Percentiles rank a stretch among this genome's conserved stretches.
These are phyloP conservation scores for Fusarium chuoi DNA, from an alignment of 2,329 filamentous ascomycete genomes.

Conservation along the genomic window DNA sequence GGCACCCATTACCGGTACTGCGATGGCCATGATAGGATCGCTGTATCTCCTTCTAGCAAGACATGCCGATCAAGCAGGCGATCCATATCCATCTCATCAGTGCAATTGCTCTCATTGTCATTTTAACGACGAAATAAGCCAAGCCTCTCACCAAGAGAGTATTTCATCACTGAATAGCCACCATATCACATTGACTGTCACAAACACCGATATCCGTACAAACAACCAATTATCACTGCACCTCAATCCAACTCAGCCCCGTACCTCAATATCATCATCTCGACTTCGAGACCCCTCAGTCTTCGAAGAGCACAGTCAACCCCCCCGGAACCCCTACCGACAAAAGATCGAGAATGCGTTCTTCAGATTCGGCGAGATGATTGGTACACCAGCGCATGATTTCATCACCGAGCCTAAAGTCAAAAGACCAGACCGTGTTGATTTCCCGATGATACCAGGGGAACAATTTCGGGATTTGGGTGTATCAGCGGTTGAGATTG, in stretches of 20 bases:
- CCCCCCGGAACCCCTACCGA: slow-evolving; percentile 41
- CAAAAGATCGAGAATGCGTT: slow-evolving; percentile 57
- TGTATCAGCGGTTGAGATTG: neutral
- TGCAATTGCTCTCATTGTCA: slow-evolving; percentile 30
- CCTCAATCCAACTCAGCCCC: neutral
- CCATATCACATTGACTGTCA: neutral
- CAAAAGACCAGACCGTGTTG: neutral
- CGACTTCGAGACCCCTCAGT: neutral
- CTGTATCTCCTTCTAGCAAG: slow-evolving; percentile 62
- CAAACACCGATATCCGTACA: neutral
- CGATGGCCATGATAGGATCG: slow-evolving; percentile 67
- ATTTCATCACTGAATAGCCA: neutral
- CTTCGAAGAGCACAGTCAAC: slow-evolving; percentile 30
- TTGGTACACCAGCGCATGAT: slow-evolving; percentile 60
- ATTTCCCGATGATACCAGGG: slow-evolving; percentile 16
- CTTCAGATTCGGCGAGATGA: slow-evolving; percentile 54
- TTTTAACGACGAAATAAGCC: neutral
- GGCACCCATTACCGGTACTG: slow-evolving; percentile 68
- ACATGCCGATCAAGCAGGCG: slow-evolving; percentile 10
- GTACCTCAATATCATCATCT: neutral
- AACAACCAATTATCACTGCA: neutral
- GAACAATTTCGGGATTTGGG: neutral
- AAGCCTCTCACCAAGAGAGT: neutral
- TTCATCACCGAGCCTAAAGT: slow-evolving; percentile 33
- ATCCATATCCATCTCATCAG: neutral